Evolutionary conservation across 306 rosid genomes (phyloP).

Genomic region (Quercus ilex): DNA sequence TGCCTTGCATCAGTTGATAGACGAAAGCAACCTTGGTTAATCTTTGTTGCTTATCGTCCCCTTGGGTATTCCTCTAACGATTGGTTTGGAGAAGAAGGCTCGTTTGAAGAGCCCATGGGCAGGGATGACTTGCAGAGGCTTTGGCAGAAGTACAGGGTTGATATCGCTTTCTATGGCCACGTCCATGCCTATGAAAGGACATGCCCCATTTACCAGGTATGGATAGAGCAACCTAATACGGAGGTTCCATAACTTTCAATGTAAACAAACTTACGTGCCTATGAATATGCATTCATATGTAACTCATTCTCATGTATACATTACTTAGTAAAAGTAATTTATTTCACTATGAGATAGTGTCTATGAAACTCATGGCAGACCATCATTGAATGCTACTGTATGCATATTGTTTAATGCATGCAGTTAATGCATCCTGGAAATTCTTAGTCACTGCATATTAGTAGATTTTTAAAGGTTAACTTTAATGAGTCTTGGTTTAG

Average conservation of each 20-base stretch:
- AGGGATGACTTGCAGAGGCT: slow-evolving; percentile 82
- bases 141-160: slow-evolving; percentile 91
- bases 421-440: too few species aligned
- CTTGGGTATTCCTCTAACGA: slow-evolving; percentile 80
- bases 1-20: slow-evolving; percentile 91
- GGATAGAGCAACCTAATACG: neutral
- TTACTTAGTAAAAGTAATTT: too few species aligned
- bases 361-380: too few species aligned
- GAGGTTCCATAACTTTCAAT: too few species aligned
- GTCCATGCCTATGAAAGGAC: slow-evolving; percentile 85
- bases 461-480: too few species aligned
- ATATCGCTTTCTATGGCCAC: slow-evolving; percentile 83
- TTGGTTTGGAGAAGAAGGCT: slow-evolving; percentile 52
- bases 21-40: slow-evolving; percentile 88
- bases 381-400: too few species aligned
- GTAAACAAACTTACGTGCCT: too few species aligned
- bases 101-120: slow-evolving; percentile 93
- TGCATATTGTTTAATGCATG: too few species aligned
- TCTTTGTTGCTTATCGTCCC: slow-evolving; percentile 83
- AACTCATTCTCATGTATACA: neutral
- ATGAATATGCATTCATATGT: too few species aligned
- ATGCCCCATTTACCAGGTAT: slow-evolving; percentile 87
- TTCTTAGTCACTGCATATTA: too few species aligned
- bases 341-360: too few species aligned
- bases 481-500: too few species aligned